Base-by-base conservation (phyloP, 495 filamentous ascomycete species). In the Neurospora sp. region DNA sequence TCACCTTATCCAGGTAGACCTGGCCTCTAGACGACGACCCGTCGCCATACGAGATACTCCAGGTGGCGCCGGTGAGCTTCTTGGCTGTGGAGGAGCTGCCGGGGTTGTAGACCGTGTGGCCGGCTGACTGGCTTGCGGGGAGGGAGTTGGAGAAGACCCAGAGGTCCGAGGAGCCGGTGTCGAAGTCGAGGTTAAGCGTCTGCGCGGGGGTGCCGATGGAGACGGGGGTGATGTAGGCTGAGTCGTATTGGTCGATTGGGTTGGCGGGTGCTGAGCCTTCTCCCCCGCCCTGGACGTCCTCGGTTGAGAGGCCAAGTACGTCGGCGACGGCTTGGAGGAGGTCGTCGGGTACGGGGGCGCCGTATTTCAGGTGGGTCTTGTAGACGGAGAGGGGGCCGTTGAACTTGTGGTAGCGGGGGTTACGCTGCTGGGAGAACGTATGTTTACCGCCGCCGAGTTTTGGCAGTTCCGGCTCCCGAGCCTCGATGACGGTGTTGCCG, bases 131-230 rank as follows among this genome's bases (percentile, higher is more conserved):
- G 5, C 35, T 44, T 2, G 53, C 16, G 5, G 77, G 74, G 2
- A 77, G 76, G 70, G 77, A 76, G 48, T 74, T 81, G 38, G 76
- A 79, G 75, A 85, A 83, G 20, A 83, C 82, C 83, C 83, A 93
- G 84, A 94, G 88, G 82, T 94, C 92, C 35, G 91, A 89, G 38
- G 89, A 92, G 11, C 92, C 92, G 48, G 92, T 93, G 78, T 94
- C 92, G 76, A 93, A 87, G 79, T 93, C 90, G 73, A 94, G 79
- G 76, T 89, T 86, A 74, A 93, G 78, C 11, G 85, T 89, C 69
- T 89, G 88, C 16, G 84, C 83, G 1, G 83, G 83, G 0, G 82
- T 84, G 74, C 92, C 92, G 74, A 94, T 83, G 9, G 80, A 83
- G 73, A 94, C 91, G 37, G 91, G 91, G 40, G 86, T 88, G 69